Evolutionary conservation across 225 moss, liverwort and hornwort species (phyloP), one percentile per base, ranked within the genome.

Genomic region (Marchantia paleacea): DNA sequence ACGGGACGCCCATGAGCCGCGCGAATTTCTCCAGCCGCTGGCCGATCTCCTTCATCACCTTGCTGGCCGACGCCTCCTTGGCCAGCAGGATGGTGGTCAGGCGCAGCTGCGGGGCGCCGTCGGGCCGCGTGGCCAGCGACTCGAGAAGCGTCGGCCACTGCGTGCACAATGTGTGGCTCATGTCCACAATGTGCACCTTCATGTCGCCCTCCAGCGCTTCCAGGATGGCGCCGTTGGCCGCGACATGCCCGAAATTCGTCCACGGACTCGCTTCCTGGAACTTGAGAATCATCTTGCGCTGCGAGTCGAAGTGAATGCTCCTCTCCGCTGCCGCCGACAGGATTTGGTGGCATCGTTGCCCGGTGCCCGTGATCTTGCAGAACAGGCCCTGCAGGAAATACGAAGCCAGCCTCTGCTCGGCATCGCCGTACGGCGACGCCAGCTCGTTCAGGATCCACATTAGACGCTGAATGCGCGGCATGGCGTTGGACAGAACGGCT

Each of bases 251-350:
- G 29, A 92, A 92, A 14, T 90, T 89, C 15, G 92, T 92, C 92
- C 92, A 92, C 0, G 92, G 89, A 62, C 89, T 91, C 20, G 92
- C 91, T 22, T 92, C 92, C 89, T 92, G 91, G 69, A 88, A 92
- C 49, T 85, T 86, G 52, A 92, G 92, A 62, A 91, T 91, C 91
- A 91, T 89, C 80, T 85, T 91, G 39, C 91, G 88, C 71, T 89
- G 30, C 15, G 82, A 84, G 26, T 87, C 76, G 18, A 92, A 92
- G 0, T 89, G 82, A 75, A 88, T 83, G 0, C 85, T 87, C 65
- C 86, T 90, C 78, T 89, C 91, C 18, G 91, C 92, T 51, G 92
- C 89, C 55, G 88, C 79, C 49, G 81, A 82, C 25, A 91, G 86
- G 73, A 83, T 77, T 7, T 79, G 88, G 63, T 88, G 86, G 76